Conservation (phyloP, 1,284 basidiomycete species). For the Xerocomus cyaneibrunnescens region DNA sequence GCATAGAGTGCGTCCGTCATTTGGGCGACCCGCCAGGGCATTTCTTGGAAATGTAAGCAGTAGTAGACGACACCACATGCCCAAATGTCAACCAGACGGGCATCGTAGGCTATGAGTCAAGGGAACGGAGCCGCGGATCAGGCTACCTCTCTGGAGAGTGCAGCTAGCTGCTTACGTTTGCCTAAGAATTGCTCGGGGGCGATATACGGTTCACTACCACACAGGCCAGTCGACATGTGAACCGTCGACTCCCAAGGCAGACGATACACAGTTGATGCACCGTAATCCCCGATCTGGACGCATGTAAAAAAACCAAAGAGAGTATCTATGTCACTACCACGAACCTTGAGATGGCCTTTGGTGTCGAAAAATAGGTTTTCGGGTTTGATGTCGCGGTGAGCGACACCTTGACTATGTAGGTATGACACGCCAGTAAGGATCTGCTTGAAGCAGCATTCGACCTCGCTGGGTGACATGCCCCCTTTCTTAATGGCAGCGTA, state of each 20-base stretch:
- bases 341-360: slow-evolving; percentile 90
- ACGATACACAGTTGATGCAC: slow-evolving; percentile 96
- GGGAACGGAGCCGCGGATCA: slow-evolving; percentile 21
- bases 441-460: slow-evolving; percentile 98
- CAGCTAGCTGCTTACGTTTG: slow-evolving; percentile 74
- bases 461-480: slow-evolving; percentile 90
- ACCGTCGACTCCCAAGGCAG: slow-evolving; percentile 98
- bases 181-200: slow-evolving; percentile 96
- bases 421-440: slow-evolving; percentile 88
- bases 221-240: slow-evolving; percentile 95
- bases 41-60: slow-evolving; percentile 95
- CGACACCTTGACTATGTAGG: slow-evolving; percentile 94
- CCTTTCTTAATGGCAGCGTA: slow-evolving; percentile 99
- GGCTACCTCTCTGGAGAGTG: slow-evolving; percentile 26
- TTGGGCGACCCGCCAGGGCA: slow-evolving; percentile 97
- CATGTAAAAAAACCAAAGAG: slow-evolving; percentile 12
- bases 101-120: slow-evolving; percentile 82
- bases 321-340: slow-evolving; percentile 11
- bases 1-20: slow-evolving; percentile 78
- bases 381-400: slow-evolving; percentile 97
- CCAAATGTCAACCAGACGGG: slow-evolving; percentile 97
- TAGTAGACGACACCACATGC: slow-evolving; percentile 97
- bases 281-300: slow-evolving; percentile 92
- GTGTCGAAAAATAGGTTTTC: slow-evolving; percentile 96
- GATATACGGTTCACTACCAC: slow-evolving; percentile 98